Conservation (phyloP, 2,329 filamentous ascomycete species). For the Biscogniauxia sp. region DNA sequence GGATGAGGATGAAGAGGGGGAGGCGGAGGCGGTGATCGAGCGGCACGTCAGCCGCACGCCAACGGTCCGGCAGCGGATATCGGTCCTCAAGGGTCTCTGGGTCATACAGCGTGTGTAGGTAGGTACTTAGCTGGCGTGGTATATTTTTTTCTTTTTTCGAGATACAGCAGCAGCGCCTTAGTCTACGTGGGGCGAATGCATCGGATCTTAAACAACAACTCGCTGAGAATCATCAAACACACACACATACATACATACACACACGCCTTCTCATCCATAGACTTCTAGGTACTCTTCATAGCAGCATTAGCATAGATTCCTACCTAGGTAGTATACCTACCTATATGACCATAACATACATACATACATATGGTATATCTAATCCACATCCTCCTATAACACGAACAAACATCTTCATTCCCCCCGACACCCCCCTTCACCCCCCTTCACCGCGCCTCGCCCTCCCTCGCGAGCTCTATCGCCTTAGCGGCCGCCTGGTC, state of each 20-base stretch:
- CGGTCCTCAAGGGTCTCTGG: conserved; percentile 26
- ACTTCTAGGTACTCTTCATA: too few relatives aligned
- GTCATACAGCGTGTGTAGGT: conserved; percentile 24
- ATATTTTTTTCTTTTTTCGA: not conserved
- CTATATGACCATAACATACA: too few relatives aligned
- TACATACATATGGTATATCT: too few relatives aligned
- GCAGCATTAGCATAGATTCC: too few relatives aligned
- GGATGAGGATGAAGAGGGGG: not conserved
- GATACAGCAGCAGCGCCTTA: too few relatives aligned
- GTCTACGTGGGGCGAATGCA: not conserved
- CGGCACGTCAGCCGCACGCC: conserved; percentile 14
- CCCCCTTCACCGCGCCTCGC: conserved; percentile 8
- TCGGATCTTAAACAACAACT: not conserved
- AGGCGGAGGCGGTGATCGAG: conserved; percentile 7
- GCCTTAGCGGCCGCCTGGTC: conserved; percentile 69
- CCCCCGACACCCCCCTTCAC: not conserved
- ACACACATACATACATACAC: too few relatives aligned
- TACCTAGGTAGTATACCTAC: too few relatives aligned
- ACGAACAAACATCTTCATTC: too few relatives aligned
- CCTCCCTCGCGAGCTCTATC: conserved; percentile 51
- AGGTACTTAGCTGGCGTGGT: not conserved
- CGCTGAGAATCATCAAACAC: too few relatives aligned
- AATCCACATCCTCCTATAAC: too few relatives aligned
- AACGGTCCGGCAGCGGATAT: conserved; percentile 16
- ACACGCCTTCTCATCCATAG: too few relatives aligned